Conservation (phyloP, 108 stramenopile genomes). For the Pseudonitzschia multiseries region DNA sequence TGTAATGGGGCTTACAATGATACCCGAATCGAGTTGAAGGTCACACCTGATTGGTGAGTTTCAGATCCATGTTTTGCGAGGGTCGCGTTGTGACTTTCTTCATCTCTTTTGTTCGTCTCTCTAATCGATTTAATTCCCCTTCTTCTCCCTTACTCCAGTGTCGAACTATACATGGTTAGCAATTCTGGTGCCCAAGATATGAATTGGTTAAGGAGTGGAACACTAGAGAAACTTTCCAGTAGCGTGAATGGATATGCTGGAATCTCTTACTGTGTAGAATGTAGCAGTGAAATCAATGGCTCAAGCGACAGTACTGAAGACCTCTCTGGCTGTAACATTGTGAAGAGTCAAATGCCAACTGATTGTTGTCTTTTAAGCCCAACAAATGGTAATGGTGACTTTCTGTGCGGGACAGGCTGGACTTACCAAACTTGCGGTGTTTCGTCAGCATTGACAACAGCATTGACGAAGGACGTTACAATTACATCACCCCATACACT, state of each 20-base stretch:
- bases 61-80: not conserved
- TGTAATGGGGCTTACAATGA: constrained; percentile 4
- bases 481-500: not conserved
- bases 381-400: not conserved
- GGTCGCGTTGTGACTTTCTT: not conserved
- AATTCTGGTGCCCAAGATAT: not conserved
- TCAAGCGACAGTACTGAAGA: not conserved
- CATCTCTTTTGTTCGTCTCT: not conserved
- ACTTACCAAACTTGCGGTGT: not conserved
- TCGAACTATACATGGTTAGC: constrained; percentile 7
- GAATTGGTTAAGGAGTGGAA: not conserved
- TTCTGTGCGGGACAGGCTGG: not conserved
- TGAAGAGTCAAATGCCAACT: not conserved
- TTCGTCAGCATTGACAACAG: not conserved
- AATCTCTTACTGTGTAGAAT: constrained; percentile 8
- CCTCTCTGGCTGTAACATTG: not conserved
- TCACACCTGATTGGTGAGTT: constrained; percentile 10
- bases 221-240: not conserved
- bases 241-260: constrained; percentile 8
- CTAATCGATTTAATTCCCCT: not conserved
- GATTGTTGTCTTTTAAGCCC: not conserved
- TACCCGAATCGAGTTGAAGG: constrained; percentile 1
- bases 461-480: not conserved
- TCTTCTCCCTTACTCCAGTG: not conserved
- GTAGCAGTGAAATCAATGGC: not conserved